Evolutionary conservation across 306 rosid genomes (phyloP).

Genomic region (Cucumis hystrix): DNA sequence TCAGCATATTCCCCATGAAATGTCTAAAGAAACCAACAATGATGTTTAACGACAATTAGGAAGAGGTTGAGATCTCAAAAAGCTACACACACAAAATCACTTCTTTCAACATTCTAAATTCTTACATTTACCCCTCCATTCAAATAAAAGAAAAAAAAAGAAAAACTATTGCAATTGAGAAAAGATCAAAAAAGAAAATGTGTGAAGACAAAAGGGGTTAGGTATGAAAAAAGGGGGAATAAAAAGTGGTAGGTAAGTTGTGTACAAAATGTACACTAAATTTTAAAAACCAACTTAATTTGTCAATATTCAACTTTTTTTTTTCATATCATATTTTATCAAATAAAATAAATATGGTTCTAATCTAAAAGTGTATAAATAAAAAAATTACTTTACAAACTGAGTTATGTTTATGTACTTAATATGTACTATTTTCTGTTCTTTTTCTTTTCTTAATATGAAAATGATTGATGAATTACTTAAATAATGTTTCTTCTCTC

Average conservation of each 20-base stretch:
- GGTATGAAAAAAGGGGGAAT: not conserved
- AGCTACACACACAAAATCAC: not conserved
- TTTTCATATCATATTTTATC: not conserved
- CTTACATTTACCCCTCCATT: too few species aligned
- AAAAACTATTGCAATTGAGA: not conserved
- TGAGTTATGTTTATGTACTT: not conserved
- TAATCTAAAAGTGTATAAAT: not conserved
- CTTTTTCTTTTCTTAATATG: not conserved
- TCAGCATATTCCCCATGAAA: not conserved
- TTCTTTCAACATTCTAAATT: not conserved
- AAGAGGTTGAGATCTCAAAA: conserved; percentile 1
- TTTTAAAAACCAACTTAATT: not conserved
- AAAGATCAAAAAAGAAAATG: not conserved
- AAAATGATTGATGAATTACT: not conserved
- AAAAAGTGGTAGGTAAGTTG: not conserved
- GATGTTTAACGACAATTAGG: conserved; percentile 1
- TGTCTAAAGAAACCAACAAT: not conserved
- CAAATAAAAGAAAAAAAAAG: too few species aligned
- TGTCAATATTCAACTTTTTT: not conserved
- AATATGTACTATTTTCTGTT: not conserved
- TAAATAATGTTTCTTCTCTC: not conserved
- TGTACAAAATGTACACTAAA: not conserved
- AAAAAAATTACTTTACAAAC: not conserved
- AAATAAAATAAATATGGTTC: not conserved
- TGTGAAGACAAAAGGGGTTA: not conserved